Evolutionary conservation across 2,329 filamentous ascomycete genomes (phyloP).

Genomic region (Didymella pinodella): DNA sequence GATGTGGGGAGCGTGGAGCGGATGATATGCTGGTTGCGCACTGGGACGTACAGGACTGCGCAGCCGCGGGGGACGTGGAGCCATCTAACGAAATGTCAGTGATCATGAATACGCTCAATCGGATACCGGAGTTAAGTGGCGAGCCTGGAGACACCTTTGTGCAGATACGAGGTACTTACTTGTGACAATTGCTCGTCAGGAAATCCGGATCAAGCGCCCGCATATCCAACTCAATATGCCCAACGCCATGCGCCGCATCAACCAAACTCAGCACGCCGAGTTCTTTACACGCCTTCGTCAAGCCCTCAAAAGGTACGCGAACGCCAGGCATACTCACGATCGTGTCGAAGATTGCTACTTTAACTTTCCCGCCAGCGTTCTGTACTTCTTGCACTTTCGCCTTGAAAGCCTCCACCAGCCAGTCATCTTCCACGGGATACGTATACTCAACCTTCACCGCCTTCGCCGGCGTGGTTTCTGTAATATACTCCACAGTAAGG

Average conservation of each 20-base stretch:
- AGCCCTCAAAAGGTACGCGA: constrained; percentile 76
- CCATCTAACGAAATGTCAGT: constrained; percentile 66
- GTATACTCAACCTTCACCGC: constrained; percentile 65
- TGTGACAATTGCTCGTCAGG: constrained; percentile 77
- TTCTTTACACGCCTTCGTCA: constrained; percentile 70
- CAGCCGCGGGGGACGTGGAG: constrained; percentile 80
- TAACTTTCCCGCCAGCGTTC: constrained; percentile 67
- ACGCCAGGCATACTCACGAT: constrained; percentile 82
- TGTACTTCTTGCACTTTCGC: constrained; percentile 63
- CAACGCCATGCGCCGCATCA: constrained; percentile 86
- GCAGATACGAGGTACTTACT: constrained; percentile 28
- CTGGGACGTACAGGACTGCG: constrained; percentile 80
- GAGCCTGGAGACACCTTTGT: background rate
- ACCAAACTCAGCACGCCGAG: constrained; percentile 75
- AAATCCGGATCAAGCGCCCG: constrained; percentile 76
- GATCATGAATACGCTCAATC: background rate
- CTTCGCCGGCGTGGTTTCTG: constrained; percentile 68
- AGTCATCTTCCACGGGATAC: constrained; percentile 75
- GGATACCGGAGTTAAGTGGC: background rate
- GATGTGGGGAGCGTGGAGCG: constrained; percentile 79
- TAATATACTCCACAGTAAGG: constrained; percentile 74
- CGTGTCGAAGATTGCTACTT: constrained; percentile 78
- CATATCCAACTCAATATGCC: constrained; percentile 78
- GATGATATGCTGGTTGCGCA: constrained; percentile 77
- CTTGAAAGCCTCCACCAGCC: constrained; percentile 69